Evolutionary conservation across 1,284 basidiomycete species (phyloP).

Genomic region (Bondarzewia mesenterica): DNA sequence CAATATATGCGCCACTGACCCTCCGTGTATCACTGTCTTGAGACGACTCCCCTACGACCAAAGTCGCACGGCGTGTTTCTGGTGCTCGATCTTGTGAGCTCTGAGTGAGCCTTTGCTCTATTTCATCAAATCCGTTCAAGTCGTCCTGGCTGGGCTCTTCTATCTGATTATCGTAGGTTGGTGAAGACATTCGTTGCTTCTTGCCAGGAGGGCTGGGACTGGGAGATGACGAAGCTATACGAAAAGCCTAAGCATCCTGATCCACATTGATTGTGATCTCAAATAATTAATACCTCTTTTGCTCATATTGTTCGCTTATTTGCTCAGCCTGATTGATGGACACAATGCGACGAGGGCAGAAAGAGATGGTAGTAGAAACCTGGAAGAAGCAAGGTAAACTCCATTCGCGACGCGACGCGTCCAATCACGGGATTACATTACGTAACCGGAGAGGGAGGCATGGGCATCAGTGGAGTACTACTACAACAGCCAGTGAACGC

Average conservation of each 20-base stretch:
- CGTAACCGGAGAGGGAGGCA: too few species aligned
- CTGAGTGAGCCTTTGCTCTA: conserved; percentile 30
- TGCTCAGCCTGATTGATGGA: neutral
- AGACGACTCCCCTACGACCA: neutral
- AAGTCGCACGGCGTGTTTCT: neutral
- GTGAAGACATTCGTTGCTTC: conserved; percentile 57
- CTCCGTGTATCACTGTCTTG: conserved; percentile 1
- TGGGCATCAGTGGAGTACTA: too few species aligned
- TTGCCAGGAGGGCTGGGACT: conserved; percentile 23
- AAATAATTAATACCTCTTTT: neutral
- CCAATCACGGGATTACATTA: neutral
- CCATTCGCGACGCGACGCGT: conserved; percentile 3
- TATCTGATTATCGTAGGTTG: conserved; percentile 55
- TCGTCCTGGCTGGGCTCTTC: conserved; percentile 48
- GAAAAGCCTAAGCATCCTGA: neutral
- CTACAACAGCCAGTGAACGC: too few species aligned
- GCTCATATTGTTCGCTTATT: neutral
- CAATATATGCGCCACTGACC: conserved; percentile 3
- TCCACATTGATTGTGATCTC: neutral
- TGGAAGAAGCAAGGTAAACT: neutral
- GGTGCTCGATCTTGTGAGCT: neutral
- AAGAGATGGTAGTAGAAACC: neutral
- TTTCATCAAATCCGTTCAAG: conserved; percentile 44
- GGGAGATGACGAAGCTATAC: conserved; percentile 5
- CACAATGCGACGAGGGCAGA: neutral